These are phyloP conservation scores for Lolium perenne DNA, from an alignment of 176 grass and related monocot genomes.

Conservation along the genomic window DNA sequence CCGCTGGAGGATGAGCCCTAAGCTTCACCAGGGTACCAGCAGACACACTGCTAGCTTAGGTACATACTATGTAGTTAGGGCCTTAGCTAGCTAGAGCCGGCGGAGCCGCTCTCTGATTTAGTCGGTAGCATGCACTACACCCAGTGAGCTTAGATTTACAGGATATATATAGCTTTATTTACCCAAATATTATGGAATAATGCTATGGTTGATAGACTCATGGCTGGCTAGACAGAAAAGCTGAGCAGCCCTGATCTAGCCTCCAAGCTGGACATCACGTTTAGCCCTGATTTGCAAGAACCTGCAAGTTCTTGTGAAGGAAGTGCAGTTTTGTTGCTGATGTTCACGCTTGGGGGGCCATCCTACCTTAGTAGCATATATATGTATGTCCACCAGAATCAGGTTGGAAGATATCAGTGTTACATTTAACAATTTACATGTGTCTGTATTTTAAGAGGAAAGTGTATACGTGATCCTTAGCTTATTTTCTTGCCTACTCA, in stretches of 20 bases:
- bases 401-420: constrained; percentile 29
- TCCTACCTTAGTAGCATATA: constrained; percentile 22
- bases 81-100: neutral
- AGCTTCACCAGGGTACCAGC: neutral
- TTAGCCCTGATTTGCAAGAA: constrained; percentile 39
- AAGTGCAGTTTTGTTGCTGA: constrained; percentile 47
- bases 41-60: neutral
- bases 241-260: constrained; percentile 1
- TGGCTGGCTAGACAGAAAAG: neutral
- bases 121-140: neutral
- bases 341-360: constrained; percentile 39
- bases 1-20: constrained; percentile 58
- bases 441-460: neutral
- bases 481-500: neutral
- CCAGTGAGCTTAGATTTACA: neutral
- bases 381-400: neutral
- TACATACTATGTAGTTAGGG: neutral
- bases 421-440: constrained; percentile 8
- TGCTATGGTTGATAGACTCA: neutral
- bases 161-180: constrained; percentile 1
- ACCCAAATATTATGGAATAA: constrained; percentile 29
- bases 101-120: constrained; percentile 22
- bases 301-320: neutral
- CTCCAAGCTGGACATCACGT: constrained; percentile 25
- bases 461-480: neutral